phyloP scores from a whole-genome alignment of 73 alveolate species.

The Halteria grandinella region DNA sequence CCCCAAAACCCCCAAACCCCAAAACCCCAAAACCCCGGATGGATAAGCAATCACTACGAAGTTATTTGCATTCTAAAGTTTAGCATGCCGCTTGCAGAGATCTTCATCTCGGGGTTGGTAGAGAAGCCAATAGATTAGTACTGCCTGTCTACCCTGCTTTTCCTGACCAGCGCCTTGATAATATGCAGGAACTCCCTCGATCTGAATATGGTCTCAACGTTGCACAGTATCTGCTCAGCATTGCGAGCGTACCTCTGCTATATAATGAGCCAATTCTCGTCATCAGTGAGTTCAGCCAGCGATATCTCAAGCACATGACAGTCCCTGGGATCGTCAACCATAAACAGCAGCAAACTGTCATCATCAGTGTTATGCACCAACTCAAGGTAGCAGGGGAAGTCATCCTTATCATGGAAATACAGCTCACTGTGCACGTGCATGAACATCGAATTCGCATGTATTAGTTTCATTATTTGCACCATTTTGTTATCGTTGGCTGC shows the following conservation, averaged over 20 bases:
- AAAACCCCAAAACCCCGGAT: slow-evolving; percentile 59
- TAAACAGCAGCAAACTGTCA: slow-evolving; percentile 19
- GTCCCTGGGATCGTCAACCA: slow-evolving; percentile 2
- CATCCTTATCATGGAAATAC: slow-evolving; percentile 13
- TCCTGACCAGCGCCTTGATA: not conserved
- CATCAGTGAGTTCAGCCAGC: not conserved
- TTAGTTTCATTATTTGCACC: slow-evolving; percentile 37
- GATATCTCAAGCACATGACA: not conserved
- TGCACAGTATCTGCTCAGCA: slow-evolving; percentile 16
- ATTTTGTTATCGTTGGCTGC: not conserved
- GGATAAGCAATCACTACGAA: not conserved
- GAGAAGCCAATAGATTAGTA: slow-evolving; percentile 4
- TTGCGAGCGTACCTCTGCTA: slow-evolving; percentile 2
- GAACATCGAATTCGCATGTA: slow-evolving; percentile 25
- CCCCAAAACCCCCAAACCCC: slow-evolving; percentile 8
- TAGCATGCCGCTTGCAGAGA: not conserved
- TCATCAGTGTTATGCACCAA: slow-evolving; percentile 48
- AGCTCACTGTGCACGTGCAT: slow-evolving; percentile 33
- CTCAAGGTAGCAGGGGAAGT: slow-evolving; percentile 29
- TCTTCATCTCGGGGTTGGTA: not conserved
- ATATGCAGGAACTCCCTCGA: slow-evolving; percentile 1
- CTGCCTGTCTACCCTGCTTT: no score
- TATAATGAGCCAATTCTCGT: not conserved
- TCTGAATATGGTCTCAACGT: slow-evolving; percentile 31
- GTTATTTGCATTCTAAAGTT: not conserved